Conservation (phyloP, 495 filamentous ascomycete species). For the Hypoxylon intermedium region DNA sequence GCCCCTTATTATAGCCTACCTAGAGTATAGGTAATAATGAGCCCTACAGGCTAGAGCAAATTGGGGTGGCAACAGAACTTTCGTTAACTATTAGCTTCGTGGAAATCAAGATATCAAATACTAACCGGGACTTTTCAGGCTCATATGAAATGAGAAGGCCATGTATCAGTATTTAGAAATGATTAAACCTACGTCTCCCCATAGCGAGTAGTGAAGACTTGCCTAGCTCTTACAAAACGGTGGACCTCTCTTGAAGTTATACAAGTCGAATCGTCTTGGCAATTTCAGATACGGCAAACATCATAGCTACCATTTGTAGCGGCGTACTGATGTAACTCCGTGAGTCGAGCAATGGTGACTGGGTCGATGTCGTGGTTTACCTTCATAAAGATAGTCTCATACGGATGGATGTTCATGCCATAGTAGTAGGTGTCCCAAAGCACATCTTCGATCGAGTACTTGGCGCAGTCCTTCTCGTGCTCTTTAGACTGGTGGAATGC, state of each 20-base stretch:
- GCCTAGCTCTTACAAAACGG: not conserved
- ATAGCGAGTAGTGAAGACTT: too few relatives aligned
- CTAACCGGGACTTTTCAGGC: too few relatives aligned
- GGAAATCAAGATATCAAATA: too few relatives aligned
- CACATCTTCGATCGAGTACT: conserved; percentile 4
- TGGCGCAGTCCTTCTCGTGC: conserved; percentile 15
- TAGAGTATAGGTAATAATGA: too few relatives aligned
- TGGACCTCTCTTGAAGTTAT: not conserved
- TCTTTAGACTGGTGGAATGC: conserved; percentile 26
- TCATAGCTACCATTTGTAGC: conserved; percentile 33
- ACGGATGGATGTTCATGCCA: conserved; percentile 40
- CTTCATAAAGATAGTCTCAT: conserved; percentile 48
- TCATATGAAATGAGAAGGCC: too few relatives aligned
- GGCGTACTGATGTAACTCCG: conserved; percentile 26
- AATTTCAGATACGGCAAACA: conserved; percentile 18
- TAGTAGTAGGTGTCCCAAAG: conserved; percentile 28
- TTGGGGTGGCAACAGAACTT: too few relatives aligned
- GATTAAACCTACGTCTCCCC: too few relatives aligned
- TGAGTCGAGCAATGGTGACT: conserved; percentile 27
- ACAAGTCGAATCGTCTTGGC: not conserved
- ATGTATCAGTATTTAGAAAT: too few relatives aligned
- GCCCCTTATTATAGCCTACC: too few relatives aligned
- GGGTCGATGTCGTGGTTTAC: conserved; percentile 35
- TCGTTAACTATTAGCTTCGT: too few relatives aligned
- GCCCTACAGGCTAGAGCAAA: too few relatives aligned